Base-by-base conservation (phyloP, 768 basidiomycete species). In the Udeniomyces megalosporus region DNA sequence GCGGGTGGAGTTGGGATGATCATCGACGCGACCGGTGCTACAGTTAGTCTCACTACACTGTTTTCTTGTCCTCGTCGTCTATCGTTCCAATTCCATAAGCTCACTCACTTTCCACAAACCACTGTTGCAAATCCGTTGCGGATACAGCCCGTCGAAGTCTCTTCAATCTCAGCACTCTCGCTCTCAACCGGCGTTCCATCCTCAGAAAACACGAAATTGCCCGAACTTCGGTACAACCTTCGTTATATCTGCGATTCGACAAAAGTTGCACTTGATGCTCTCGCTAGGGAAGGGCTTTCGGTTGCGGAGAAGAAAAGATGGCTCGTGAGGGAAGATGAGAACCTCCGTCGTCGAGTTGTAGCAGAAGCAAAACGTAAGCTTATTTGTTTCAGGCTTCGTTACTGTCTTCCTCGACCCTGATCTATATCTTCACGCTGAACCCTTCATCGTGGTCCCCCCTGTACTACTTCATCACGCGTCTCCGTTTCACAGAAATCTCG, bases 161-260 rank as follows among this genome's bases (percentile, higher is more conserved):
- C 85, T 4, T 91, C 90, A 1, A 71, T 97, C 52, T 82, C 89
- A 14, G 84, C 89, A 46, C 75, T 91, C 79, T 67, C 34, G 34
- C 55, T 49, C 28, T 48, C 84, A 79, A 67, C 68, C 2, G 95
- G 91, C 90, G 84, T 86, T 11, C 88, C 89, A 0, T 83, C 89
- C 0, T 81, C 82, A 15, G 93, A 99, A 68, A 79, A 84, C 6
- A 88, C 83, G 52, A 84, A 88, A 59, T 83, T 97, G 66, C 95
- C 95, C 0, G 95, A 99, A 77, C 82, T 99, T n/a, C 82, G 93
- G 28, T 92, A 99, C 72, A 99, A 97, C 72, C 75, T 99, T 29
- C 82, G 86, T 4, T 80, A 96, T 47, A 88, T 99, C 35, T 79
- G 81, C 1, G 87, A 90, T 51, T 78, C 82, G 1, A 84, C 89